Evolutionary conservation across 305 asterid species (phyloP).

Genomic region (Ajuga reptans): DNA sequence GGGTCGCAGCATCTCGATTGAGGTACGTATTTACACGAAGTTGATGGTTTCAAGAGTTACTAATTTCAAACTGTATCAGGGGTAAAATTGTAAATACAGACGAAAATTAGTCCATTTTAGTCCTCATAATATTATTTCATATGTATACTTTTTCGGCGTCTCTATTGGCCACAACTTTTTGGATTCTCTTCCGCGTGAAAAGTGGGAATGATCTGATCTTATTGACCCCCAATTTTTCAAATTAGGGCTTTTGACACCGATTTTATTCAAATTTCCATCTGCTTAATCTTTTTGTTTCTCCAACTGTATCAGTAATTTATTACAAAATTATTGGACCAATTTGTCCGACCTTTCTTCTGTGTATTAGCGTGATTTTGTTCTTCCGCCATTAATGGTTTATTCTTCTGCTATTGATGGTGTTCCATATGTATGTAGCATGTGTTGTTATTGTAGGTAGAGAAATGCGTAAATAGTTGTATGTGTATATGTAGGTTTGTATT

Average conservation of each 20-base stretch:
- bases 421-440: constrained; percentile 1
- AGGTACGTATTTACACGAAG: too few relatives aligned
- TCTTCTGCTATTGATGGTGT: neutral
- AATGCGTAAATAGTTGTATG: constrained; percentile 15
- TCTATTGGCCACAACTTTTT: neutral
- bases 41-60: neutral
- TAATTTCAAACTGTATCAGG: neutral
- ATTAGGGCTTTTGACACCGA: constrained; percentile 21
- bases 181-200: constrained; percentile 1
- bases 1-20: too few relatives aligned
- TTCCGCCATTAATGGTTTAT: neutral
- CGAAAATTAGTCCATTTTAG: neutral
- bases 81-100: neutral
- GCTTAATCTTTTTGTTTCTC: neutral
- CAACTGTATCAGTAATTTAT: neutral
- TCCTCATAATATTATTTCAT: neutral
- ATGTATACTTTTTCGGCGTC: neutral
- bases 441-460: neutral
- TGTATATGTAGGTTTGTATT: constrained; percentile 5
- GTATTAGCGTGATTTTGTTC: neutral
- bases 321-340: neutral
- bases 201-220: neutral
- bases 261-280: neutral
- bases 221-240: constrained; percentile 12
- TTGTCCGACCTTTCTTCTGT: neutral